Percentiles rank a stretch among this genome's conserved stretches.
These are phyloP conservation scores for Heracleum sosnowskyi DNA, from an alignment of 129 eudicot species.

Conservation along the genomic window DNA sequence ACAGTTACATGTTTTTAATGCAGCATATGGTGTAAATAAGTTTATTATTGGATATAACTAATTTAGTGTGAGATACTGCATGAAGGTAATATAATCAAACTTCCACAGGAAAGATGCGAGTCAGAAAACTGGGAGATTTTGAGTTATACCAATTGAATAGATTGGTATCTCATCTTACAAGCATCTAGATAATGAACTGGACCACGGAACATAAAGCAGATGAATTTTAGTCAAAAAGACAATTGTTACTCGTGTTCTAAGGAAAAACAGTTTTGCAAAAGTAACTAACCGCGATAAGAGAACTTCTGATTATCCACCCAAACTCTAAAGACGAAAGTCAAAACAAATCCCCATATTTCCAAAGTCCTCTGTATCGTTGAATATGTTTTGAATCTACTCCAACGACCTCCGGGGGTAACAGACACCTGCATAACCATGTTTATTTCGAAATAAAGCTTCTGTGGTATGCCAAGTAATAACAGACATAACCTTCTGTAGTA, in stretches of 20 bases:
- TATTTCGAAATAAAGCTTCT: neutral
- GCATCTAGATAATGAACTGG: neutral
- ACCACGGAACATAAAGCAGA: neutral
- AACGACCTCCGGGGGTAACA: conserved; percentile 95
- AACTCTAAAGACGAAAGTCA: conserved; percentile 58
- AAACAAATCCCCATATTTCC: conserved; percentile 94
- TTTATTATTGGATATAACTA: neutral
- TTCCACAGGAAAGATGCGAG: neutral
- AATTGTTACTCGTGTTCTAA: conserved; percentile 1
- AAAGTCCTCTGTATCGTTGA: conserved; percentile 95
- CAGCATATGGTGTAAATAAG: neutral
- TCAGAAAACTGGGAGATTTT: neutral
- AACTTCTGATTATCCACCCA: conserved; percentile 95
- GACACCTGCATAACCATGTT: conserved; percentile 52
- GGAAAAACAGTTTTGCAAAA: neutral
- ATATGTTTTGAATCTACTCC: conserved; percentile 95
- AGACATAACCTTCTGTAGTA: neutral
- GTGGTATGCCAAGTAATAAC: neutral
- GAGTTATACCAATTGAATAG: neutral
- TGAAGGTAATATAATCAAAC: neutral
- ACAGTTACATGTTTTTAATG: neutral
- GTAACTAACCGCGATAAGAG: conserved; percentile 67
- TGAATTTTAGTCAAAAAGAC: conserved; percentile 1
- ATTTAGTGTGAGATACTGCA: neutral
- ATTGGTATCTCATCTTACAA: neutral